phyloP scores from a whole-genome alignment of 768 basidiomycete genomes.

The Mycena albidolilacea region DNA sequence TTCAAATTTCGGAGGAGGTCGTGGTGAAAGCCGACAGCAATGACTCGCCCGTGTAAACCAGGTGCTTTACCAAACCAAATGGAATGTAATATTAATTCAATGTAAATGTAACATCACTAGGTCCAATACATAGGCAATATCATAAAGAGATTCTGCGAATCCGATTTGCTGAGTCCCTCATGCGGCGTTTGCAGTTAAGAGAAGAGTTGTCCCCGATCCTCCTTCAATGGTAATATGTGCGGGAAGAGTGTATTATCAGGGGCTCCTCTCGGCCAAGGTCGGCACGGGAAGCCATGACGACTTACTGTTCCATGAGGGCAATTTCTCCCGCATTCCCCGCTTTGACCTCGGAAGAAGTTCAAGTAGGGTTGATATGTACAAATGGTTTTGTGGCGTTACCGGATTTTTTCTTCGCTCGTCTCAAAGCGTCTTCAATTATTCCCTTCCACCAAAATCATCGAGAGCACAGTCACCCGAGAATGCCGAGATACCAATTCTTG shows the following conservation, averaged over 20 bases:
- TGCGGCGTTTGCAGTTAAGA: not conserved
- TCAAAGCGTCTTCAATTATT: no score
- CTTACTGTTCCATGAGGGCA: not conserved
- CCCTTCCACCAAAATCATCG: no score
- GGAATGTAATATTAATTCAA: not conserved
- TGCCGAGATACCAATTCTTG: not conserved
- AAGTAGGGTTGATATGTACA: not conserved
- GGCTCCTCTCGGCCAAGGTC: not conserved
- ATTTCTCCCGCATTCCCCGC: not conserved
- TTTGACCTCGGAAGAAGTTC: not conserved
- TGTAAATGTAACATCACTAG: not conserved
- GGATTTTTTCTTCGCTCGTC: not conserved
- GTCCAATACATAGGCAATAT: not conserved
- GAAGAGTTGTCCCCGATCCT: not conserved
- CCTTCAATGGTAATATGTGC: not conserved
- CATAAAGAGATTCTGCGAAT: not conserved
- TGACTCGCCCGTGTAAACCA: not conserved
- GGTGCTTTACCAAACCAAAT: not conserved
- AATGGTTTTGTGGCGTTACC: not conserved
- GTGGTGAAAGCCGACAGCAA: not conserved
- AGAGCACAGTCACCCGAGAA: not conserved
- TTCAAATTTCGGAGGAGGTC: slow-evolving; percentile 5
- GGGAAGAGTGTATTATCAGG: not conserved
- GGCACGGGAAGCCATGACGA: not conserved
- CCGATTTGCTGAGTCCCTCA: not conserved